Conservation (phyloP, 1,139 yeast species). For the Candida tetrigidarum region DNA sequence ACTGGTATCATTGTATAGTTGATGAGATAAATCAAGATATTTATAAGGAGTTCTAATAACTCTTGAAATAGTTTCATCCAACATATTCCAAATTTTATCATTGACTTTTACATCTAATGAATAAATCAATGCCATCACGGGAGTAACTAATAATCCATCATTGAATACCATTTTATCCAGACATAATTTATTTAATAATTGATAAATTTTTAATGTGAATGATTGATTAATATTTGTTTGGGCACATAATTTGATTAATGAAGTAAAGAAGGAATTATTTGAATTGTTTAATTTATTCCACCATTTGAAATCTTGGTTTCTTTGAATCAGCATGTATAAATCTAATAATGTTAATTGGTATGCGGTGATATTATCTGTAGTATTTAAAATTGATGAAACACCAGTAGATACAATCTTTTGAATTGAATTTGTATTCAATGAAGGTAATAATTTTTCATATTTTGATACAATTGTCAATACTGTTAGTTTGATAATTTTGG, state of each 20-base stretch:
- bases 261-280: conserved; percentile 57
- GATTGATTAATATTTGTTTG: conserved; percentile 20
- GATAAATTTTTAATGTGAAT: conserved; percentile 27
- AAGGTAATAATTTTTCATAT: conserved; percentile 27
- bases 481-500: conserved; percentile 30
- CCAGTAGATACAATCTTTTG: conserved; percentile 22
- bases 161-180: conserved; percentile 46
- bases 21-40: conserved; percentile 69
- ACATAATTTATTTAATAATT: conserved; percentile 26
- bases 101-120: conserved; percentile 30
- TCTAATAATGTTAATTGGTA: conserved; percentile 60
- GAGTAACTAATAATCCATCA: conserved; percentile 46
- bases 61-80: conserved; percentile 78
- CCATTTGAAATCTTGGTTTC: conserved; percentile 49
- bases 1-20: conserved; percentile 48
- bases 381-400: conserved; percentile 20
- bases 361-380: conserved; percentile 39
- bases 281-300: conserved; percentile 64
- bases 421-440: conserved; percentile 13
- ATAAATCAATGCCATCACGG: conserved; percentile 44
- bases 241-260: conserved; percentile 54
- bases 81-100: conserved; percentile 49
- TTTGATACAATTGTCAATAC: conserved; percentile 27
- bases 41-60: conserved; percentile 78
- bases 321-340: conserved; percentile 44